Evolutionary conservation across 1,284 basidiomycete genomes (phyloP), one percentile per base, ranked within the genome.

Genomic region (Wallemia ichthyophaga): DNA sequence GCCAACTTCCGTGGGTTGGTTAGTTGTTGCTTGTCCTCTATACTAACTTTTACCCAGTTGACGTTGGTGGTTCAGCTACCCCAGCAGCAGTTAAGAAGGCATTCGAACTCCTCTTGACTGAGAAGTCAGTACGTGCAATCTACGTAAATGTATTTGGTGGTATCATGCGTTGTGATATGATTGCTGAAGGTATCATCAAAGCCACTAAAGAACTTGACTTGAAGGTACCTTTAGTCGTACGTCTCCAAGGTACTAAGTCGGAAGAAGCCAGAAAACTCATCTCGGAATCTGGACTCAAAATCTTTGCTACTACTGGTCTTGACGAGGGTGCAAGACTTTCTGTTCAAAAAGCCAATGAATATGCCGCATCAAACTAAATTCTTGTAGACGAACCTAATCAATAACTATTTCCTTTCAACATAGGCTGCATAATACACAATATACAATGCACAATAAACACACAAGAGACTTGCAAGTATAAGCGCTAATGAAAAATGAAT

Each of bases 81-180:
- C 89, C 94, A 31, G 86, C 94, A 66, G 94, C 92, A 11, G 94
- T 99, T 65, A 99, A 98, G 77, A 95, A 92, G 72, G 94, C 94
- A 1, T 99, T 99, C 67, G 89, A 96, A 72, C 84, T 99, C 63
- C 77, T 98, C 48, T 75, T 95, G 54, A 74, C 79, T 61, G 88
- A 95, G 66, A 80, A 82, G 63, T 83, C 87, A 68, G 92, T 98
- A 66, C 91, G 91, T 76, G 86, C 85, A 61, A 98, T 99, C 69
- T 96, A 98, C 72, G 94, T 99, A 72, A 99, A 99, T 75, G 89
- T 92, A 70, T 91, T 67, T 64, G 66, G 71, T 77, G 82, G 82
- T 69, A 98, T 95, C 73, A 98, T 99, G 88, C 82, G 92, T 67
- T 98, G 92, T 68, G 94, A 98, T 69, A 85, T 88, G 68, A 89